Conservation (phyloP, 2,329 filamentous ascomycete species). For the Cladosporium oxysporum region DNA sequence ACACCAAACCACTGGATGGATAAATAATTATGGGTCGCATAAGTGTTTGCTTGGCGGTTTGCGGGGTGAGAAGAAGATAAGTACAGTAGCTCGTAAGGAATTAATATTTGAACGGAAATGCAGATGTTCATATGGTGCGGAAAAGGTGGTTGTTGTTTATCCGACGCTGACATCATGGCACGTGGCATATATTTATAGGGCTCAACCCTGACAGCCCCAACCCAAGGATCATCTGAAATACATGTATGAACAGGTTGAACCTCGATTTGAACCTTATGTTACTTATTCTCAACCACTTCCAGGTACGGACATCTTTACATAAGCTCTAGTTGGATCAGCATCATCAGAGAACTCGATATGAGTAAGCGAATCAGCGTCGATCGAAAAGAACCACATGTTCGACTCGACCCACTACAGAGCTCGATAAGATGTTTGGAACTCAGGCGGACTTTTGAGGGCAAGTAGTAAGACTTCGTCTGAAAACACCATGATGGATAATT, state of each 20-base stretch:
- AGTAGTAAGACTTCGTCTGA: not conserved
- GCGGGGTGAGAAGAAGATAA: not conserved
- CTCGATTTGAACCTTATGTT: no score
- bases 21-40: constrained; percentile 3
- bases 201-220: not conserved
- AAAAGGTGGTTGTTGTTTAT: not conserved
- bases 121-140: not conserved
- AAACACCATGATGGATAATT: not conserved
- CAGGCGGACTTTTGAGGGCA: not conserved
- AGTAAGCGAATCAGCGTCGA: not conserved
- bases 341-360: not conserved
- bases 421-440: not conserved
- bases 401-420: not conserved
- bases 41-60: not conserved
- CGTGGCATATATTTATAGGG: not conserved
- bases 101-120: not conserved
- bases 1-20: not conserved
- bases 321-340: not conserved
- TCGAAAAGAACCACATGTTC: not conserved
- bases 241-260: not conserved
- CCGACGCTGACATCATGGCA: not conserved
- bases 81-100: not conserved
- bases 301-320: not conserved
- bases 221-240: no score
- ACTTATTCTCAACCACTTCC: not conserved